These are phyloP conservation scores for Sonneratia caseolaris DNA, from an alignment of 345 rosid species.

Conservation along the genomic window DNA sequence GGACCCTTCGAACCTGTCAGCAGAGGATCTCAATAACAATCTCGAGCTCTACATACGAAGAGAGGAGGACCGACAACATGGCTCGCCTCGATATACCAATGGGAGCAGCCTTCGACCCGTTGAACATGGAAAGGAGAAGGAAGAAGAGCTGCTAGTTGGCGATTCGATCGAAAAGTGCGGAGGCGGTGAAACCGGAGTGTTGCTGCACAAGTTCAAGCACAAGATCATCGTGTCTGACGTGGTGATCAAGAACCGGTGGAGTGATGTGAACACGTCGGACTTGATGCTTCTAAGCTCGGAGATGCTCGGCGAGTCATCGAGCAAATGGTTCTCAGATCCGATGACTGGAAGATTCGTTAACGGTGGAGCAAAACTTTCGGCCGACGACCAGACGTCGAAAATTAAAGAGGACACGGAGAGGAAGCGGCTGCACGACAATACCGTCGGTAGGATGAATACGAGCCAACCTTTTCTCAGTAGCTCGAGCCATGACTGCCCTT, in stretches of 20 bases:
- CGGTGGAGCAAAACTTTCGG: not conserved
- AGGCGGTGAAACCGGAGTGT: not conserved
- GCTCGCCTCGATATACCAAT: conserved; percentile 7
- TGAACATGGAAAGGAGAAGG: not conserved
- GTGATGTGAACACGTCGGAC: conserved; percentile 43
- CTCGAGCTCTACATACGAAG: conserved; percentile 31
- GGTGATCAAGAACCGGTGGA: conserved; percentile 35
- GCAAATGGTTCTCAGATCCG: conserved; percentile 18
- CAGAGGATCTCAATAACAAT: conserved; percentile 14
- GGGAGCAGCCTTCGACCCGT: too few relatives aligned
- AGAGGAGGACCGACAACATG: conserved; percentile 13
- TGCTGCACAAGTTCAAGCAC: conserved; percentile 36
- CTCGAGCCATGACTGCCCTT: conserved; percentile 8
- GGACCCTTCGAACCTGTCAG: conserved; percentile 17
- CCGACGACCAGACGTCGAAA: conserved; percentile 11
- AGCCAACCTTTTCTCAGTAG: conserved; percentile 1
- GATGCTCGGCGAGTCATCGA: conserved; percentile 24
- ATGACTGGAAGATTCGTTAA: conserved; percentile 9
- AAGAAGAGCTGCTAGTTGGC: conserved; percentile 11
- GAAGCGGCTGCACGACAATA: too few relatives aligned
- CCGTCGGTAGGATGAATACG: not conserved
- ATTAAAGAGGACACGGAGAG: not conserved
- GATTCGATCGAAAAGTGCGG: conserved; percentile 3
- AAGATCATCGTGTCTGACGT: conserved; percentile 31
- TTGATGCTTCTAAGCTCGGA: conserved; percentile 31